Base-by-base conservation (phyloP, 768 basidiomycete genomes). In the Boletellus ananiceps region DNA sequence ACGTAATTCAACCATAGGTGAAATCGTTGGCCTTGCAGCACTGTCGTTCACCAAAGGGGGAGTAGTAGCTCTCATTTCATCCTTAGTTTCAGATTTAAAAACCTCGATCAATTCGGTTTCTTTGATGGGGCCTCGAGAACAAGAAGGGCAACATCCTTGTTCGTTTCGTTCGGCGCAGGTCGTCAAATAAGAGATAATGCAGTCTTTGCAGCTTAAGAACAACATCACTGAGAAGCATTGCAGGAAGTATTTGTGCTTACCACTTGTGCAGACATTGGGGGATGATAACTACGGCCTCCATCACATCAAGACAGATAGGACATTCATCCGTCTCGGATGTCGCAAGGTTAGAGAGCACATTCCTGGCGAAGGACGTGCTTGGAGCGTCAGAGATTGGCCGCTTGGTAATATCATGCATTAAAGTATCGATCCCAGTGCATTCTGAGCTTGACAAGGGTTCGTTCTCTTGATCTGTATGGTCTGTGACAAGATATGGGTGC, bases 401-500 rank as follows among this genome's bases (percentile, higher is more conserved):
- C 57, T 47, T 75, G 67, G 44, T 65, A 67, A 86, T 78, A 29
- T 71, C 71, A 39, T 76, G 69, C 51, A 88, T 78, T 46, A 91
- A 65, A 21, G 77, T 72, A 23, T 84, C 75, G 21, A 87, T 71
- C 47, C 85, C 76, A 16, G 86, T 62, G 40, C 74, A 77, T 44
- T 53, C 52, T 5, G 53, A 54, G 40, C 39, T 35, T 9, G 70
- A 69, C n/a, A 64, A 58, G 1, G 72, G 57, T 4, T 71, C 70
- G 8, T 66, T 54, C 2, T 67, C 61, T 14, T 70, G 65, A 29
- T 73, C 71, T 23, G 81, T 72, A 5, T 71, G 66, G 9, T 77
- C 77, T 9, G 88, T 70, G 8, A 96, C 91, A 19, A 98, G 80
- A 52, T 79, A 79, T 0, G 95, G 92, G 63, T 97, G 95, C 18